Percentiles rank a stretch among this genome's conserved stretches.
Evolutionary conservation across 768 basidiomycete genomes (phyloP).

Genomic region (Clitopilus hobsonii): DNA sequence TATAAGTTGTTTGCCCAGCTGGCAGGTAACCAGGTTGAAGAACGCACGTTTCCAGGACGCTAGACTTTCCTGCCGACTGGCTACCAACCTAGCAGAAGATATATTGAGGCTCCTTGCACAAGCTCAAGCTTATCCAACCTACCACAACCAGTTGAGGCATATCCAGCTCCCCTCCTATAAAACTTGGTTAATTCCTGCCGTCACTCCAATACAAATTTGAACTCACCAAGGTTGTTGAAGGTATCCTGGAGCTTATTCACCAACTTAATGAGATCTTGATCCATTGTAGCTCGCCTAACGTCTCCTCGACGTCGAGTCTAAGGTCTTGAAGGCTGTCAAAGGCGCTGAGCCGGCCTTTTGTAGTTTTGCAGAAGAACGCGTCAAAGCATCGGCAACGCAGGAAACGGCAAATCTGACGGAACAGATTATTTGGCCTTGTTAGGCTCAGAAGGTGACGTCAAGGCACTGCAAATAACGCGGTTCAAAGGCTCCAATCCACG

Average conservation of each 20-base stretch:
- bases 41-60: slow-evolving; percentile 90
- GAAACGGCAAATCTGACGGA: slow-evolving; percentile 6
- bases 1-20: neutral
- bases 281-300: slow-evolving; percentile 48
- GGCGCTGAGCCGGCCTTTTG: slow-evolving; percentile 5
- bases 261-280: slow-evolving; percentile 88
- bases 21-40: slow-evolving; percentile 10
- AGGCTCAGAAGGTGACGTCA: slow-evolving; percentile 4
- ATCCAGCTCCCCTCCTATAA: slow-evolving; percentile 79
- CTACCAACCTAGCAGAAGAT: slow-evolving; percentile 74
- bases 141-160: slow-evolving; percentile 91
- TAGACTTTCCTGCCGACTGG: slow-evolving; percentile 95
- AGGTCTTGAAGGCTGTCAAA: slow-evolving; percentile 1
- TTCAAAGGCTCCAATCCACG: neutral
- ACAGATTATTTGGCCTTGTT: slow-evolving; percentile 9
- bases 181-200: slow-evolving; percentile 7
- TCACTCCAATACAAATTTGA: slow-evolving; percentile 1
- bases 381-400: slow-evolving; percentile 10
- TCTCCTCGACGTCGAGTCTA: neutral
- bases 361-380: slow-evolving; percentile 11
- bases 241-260: slow-evolving; percentile 96
- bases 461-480: neutral
- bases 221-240: slow-evolving; percentile 80
- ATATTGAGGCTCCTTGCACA: neutral
- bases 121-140: slow-evolving; percentile 26